A percentile compares a stretch with the other conserved stretches of the same genome.
Evolutionary conservation across 2,329 filamentous ascomycete genomes (phyloP).

Genomic region (Shiraia sp.): DNA sequence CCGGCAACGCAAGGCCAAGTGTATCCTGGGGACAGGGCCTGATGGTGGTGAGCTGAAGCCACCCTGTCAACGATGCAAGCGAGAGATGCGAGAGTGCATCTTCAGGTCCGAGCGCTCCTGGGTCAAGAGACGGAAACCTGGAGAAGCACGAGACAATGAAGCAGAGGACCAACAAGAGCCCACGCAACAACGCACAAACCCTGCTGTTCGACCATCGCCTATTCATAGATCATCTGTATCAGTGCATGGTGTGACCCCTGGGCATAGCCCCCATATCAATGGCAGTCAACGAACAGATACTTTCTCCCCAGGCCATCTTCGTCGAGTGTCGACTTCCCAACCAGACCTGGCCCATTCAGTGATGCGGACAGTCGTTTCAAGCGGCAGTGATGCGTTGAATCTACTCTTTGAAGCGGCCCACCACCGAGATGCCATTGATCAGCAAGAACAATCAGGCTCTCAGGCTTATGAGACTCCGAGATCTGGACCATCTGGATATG

Average conservation of each 20-base stretch:
- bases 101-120: constrained; percentile 48
- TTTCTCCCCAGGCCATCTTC: constrained; percentile 35
- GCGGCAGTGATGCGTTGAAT: constrained; percentile 58
- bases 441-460: constrained; percentile 37
- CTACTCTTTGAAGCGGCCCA: constrained; percentile 57
- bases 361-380: constrained; percentile 56
- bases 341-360: constrained; percentile 46
- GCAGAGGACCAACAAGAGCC: constrained; percentile 18
- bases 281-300: constrained; percentile 30
- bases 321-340: constrained; percentile 39
- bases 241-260: constrained; percentile 27
- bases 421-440: constrained; percentile 43
- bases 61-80: constrained; percentile 54
- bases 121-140: constrained; percentile 43
- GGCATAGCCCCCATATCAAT: constrained; percentile 29
- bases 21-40: constrained; percentile 51
- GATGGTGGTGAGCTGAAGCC: constrained; percentile 48
- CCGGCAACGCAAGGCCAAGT: constrained; percentile 58
- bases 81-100: constrained; percentile 56
- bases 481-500: constrained; percentile 33
- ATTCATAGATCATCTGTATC: constrained; percentile 30
- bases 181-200: constrained; percentile 11
- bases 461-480: constrained; percentile 44
- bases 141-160: constrained; percentile 29
- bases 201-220: constrained; percentile 20